Evolutionary conservation across 257 asterid species (phyloP).

Genomic region (Buddleja alternifolia): DNA sequence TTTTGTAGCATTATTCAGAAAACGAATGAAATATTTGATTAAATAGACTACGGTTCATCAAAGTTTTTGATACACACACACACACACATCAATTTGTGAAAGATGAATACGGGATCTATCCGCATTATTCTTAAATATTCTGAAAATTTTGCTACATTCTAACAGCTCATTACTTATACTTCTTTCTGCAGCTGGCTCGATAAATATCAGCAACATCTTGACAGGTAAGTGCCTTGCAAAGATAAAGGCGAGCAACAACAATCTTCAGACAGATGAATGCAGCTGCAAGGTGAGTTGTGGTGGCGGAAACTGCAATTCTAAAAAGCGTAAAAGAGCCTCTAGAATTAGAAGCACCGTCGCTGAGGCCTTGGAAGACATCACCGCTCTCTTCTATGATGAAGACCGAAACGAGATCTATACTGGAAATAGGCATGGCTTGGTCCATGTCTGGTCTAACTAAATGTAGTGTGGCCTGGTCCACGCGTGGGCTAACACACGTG

Average conservation of each 20-base stretch:
- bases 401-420: slow-evolving; percentile 98
- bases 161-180: too few relatives aligned
- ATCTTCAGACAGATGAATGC: slow-evolving; percentile 59
- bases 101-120: too few relatives aligned
- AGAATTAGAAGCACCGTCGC: slow-evolving; percentile 68
- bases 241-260: slow-evolving; percentile 73
- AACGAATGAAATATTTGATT: too few relatives aligned
- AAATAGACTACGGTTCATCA: too few relatives aligned
- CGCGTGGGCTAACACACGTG: too few relatives aligned
- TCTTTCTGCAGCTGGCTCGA: slow-evolving; percentile 80
- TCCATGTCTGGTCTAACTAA: slow-evolving; percentile 97
- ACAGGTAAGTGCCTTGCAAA: slow-evolving; percentile 96
- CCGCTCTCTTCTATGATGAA: slow-evolving; percentile 94
- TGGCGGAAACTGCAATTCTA: slow-evolving; percentile 64
- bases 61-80: too few relatives aligned
- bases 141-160: too few relatives aligned
- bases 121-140: too few relatives aligned
- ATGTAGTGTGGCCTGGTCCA: too few relatives aligned
- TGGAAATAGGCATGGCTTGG: slow-evolving; percentile 80
- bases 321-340: slow-evolving; percentile 54
- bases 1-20: too few relatives aligned
- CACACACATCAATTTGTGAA: too few relatives aligned
- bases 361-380: slow-evolving; percentile 93
- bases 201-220: slow-evolving; percentile 89
- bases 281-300: slow-evolving; percentile 58